phyloP scores from a whole-genome alignment of 805 yeast genomes.

The Saturnispora quitensis region DNA sequence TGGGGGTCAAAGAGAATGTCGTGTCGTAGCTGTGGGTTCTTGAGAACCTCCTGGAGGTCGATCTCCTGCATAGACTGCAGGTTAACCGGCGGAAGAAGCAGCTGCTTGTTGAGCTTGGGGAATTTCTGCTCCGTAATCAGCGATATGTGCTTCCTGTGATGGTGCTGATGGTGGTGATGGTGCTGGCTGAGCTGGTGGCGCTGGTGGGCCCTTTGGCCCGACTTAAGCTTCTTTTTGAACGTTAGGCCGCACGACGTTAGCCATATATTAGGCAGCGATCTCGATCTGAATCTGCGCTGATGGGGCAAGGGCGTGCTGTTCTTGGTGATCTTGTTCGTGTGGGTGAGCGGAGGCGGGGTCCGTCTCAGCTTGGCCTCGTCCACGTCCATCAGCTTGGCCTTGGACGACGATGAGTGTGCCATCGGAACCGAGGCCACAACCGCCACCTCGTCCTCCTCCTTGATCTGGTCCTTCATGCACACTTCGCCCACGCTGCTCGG shows the following conservation, averaged over 20 bases:
- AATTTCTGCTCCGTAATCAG: not conserved
- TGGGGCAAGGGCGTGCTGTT: conserved; percentile 11
- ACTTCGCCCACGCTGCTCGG: not conserved
- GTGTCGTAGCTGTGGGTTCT: conserved; percentile 87
- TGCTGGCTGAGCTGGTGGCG: not conserved
- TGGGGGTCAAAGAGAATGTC: conserved; percentile 90
- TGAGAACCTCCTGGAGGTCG: conserved; percentile 78
- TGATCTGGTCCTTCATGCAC: conserved; percentile 3
- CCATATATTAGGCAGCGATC: conserved; percentile 29
- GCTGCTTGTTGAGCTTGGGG: conserved; percentile 11
- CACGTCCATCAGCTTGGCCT: not conserved
- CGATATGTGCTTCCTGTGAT: not conserved
- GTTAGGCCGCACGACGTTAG: conserved; percentile 15
- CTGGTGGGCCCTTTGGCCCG: not conserved
- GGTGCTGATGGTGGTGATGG: conserved; percentile 3
- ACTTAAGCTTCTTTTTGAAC: not conserved
- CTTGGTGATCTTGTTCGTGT: not conserved
- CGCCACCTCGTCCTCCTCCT: not conserved
- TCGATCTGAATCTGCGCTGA: conserved; percentile 24
- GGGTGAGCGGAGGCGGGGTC: not conserved
- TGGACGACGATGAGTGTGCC: not conserved
- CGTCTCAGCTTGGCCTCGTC: not conserved
- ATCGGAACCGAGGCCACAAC: not conserved
- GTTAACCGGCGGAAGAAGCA: conserved; percentile 66
- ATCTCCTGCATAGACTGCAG: conserved; percentile 74